Evolutionary conservation across 495 filamentous ascomycete genomes (phyloP), one percentile per base, ranked within the genome.

Genomic region (Diplogelasinospora grovesii): DNA sequence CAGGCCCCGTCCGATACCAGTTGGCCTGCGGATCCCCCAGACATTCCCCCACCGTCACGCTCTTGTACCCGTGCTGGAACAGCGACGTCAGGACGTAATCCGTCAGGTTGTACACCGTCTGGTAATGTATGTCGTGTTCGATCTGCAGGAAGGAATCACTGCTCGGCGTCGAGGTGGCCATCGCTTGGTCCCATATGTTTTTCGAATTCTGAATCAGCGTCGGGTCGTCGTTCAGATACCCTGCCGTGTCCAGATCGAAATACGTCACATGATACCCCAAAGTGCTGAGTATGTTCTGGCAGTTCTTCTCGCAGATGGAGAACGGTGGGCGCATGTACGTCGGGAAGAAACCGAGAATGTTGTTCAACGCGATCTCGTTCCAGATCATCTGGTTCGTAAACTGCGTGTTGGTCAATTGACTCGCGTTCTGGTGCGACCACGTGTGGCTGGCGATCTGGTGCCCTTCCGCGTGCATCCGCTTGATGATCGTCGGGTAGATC

Each of bases 371-470:
- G 41, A 82, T 85, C 59, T 92, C 87, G 43, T 85, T 84, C 70
- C 81, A 86, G 34, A 75, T 54, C 57, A 94, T 81, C 50, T 92
- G 81, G 13, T 80, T 70, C 4, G 66, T 66, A 45, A 82, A 78
- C 41, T 82, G 68, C 55, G 21, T 52, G 53, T 36, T 74, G 45
- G 36, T 74, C 65, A 56, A 78, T 55, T 53, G 74, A 71, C 60
- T 73, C 71, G 49, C 87, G 62, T 69, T 87, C 73, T 64, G 80
- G 50, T 94, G 87, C 26, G 82, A 85, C 86, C 85, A 94, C 1
- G 84, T 92, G 49, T 94, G 87, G 49, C 79, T 83, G 21, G 81
- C 86, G 39, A 94, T 68, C 56, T 92, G 87, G 54, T 94, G 87
- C n/a, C 86, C 85, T 45, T 68, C 45, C 69, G 59, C 81, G 81